A percentile compares a stretch with the other conserved stretches of the same genome.
These are phyloP conservation scores for Triangularia setosa DNA, from an alignment of 2,329 filamentous ascomycete species.

Conservation along the genomic window DNA sequence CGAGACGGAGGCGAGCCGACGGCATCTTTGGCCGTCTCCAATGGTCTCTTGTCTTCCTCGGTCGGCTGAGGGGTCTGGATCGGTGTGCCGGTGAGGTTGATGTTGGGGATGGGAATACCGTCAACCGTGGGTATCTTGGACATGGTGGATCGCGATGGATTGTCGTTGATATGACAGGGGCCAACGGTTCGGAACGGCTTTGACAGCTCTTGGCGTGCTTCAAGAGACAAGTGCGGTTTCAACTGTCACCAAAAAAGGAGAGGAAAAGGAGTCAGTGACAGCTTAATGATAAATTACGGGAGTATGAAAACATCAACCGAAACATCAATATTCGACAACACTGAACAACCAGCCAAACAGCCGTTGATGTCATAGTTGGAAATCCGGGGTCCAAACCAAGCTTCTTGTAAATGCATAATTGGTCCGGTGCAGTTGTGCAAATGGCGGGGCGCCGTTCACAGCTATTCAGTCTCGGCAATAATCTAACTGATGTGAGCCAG, in stretches of 20 bases:
- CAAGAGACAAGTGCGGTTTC: neutral
- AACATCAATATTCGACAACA: too few species aligned
- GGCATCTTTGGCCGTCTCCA: conserved; percentile 22
- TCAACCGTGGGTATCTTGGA: conserved; percentile 23
- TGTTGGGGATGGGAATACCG: conserved; percentile 21
- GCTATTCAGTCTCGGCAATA: neutral
- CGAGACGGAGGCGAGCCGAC: conserved; percentile 38
- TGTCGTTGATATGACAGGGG: neutral
- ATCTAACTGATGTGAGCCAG: neutral
- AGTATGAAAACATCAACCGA: neutral
- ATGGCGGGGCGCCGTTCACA: neutral
- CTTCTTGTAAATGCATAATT: conserved; percentile 2
- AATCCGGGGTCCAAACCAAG: neutral
- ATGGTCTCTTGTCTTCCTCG: conserved; percentile 10
- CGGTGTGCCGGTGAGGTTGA: conserved; percentile 3
- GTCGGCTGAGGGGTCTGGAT: conserved; percentile 10
- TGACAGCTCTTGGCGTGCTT: neutral
- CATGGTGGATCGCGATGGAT: conserved; percentile 16
- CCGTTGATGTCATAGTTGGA: conserved; percentile 12
- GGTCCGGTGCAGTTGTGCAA: neutral
- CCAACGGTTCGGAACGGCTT: neutral
- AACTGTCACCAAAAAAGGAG: neutral
- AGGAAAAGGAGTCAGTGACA: neutral
- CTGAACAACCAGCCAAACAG: neutral
- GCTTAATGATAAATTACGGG: neutral